These are phyloP conservation scores for Dissophora globulifera DNA, from an alignment of 192 early-diverging fungal genomes.

Conservation along the genomic window DNA sequence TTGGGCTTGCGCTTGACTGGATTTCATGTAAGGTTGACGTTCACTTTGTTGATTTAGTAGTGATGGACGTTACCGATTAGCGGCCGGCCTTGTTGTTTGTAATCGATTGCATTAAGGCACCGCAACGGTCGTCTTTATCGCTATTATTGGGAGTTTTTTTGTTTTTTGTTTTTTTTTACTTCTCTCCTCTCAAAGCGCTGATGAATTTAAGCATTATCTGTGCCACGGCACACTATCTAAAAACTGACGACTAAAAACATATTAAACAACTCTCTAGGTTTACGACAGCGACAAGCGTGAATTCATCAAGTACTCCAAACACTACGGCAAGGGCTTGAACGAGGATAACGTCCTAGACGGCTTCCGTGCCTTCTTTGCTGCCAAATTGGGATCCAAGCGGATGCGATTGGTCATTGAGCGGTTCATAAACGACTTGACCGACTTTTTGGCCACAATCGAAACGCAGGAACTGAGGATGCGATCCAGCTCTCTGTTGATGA, in stretches of 20 bases:
- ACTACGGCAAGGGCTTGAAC: constrained; percentile 66
- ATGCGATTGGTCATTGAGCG: constrained; percentile 66
- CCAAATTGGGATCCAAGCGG: constrained; percentile 57
- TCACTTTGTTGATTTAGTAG: too few relatives aligned
- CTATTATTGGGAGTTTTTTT: neutral
- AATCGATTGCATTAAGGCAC: too few relatives aligned
- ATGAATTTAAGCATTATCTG: too few relatives aligned
- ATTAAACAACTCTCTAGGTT: too few relatives aligned
- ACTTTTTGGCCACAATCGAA: constrained; percentile 66
- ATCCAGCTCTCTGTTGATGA: constrained; percentile 78
- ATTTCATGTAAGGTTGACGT: constrained; percentile 73
- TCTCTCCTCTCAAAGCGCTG: too few relatives aligned
- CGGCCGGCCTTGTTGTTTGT: too few relatives aligned
- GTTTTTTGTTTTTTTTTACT: neutral
- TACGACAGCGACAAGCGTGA: constrained; percentile 55
- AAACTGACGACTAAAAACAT: too few relatives aligned
- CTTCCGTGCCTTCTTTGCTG: constrained; percentile 72
- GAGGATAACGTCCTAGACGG: constrained; percentile 64
- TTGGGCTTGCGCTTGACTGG: constrained; percentile 81
- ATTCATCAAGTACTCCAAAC: constrained; percentile 58
- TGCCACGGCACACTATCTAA: too few relatives aligned
- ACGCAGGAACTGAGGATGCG: constrained; percentile 71
- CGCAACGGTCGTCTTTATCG: neutral
- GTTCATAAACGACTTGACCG: constrained; percentile 68
- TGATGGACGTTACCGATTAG: too few relatives aligned